These are phyloP conservation scores for Claviceps sp. DNA, from an alignment of 2,329 filamentous ascomycete species.

Conservation along the genomic window DNA sequence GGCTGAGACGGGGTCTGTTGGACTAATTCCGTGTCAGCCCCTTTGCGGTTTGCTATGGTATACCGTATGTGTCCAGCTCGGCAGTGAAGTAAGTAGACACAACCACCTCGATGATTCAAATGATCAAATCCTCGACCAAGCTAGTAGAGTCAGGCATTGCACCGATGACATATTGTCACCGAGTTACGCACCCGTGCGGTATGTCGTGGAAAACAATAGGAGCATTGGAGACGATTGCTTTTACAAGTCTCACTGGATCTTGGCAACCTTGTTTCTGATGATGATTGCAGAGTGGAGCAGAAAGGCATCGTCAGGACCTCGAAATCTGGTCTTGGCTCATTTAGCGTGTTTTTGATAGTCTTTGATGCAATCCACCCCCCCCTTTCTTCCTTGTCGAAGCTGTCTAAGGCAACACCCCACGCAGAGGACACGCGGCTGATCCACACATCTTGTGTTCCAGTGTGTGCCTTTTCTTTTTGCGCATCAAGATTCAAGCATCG, in stretches of 20 bases:
- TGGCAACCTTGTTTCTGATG: not conserved
- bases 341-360: slow-evolving; percentile 2
- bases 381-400: not conserved
- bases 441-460: not conserved
- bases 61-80: not conserved
- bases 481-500: not conserved
- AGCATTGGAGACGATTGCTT: not conserved
- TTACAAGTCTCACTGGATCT: not conserved
- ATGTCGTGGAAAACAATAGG: not conserved
- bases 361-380: not conserved
- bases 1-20: not conserved
- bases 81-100: no score
- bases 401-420: slow-evolving; percentile 2
- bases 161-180: not conserved
- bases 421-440: slow-evolving; percentile 2
- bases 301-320: not conserved
- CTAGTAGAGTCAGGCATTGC: not conserved
- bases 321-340: not conserved
- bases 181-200: not conserved
- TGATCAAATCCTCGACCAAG: not conserved
- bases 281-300: not conserved
- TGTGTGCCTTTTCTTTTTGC: not conserved
- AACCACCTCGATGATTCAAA: no score
- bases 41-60: not conserved
- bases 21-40: not conserved